Base-by-base conservation (phyloP, 2,329 filamentous ascomycete species). In the Pezicula rhizophila region DNA sequence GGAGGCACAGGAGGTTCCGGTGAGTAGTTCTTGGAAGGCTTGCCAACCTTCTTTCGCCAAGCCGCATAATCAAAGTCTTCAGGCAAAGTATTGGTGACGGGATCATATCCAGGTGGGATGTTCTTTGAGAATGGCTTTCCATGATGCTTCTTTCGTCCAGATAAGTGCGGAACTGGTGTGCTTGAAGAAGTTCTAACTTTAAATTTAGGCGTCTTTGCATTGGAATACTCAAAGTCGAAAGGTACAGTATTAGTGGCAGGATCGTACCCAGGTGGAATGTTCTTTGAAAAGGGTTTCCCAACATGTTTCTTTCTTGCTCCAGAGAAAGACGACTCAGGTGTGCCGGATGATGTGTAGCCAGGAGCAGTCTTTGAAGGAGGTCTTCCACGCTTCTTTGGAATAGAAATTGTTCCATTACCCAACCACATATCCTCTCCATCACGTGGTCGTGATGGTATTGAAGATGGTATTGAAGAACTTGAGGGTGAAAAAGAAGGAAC, bases 21-120 rank as follows among this genome's bases (percentile, higher is more conserved):
- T 31, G 20, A 18, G 12, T 11, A 12, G 17, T 4, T n/a, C 20
- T 43, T 50, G 38, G 55, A 53, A 14, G 56, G 54, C n/a, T 55
- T 50, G 23, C 55, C 58, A 44, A 50, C 47, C 45, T 57, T 58
- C 46, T 58, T 59, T 40, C 8, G 34, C 14, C 7, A 14, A 34
- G 38, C 2, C 10, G 40, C 23, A 26, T 42, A 11, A 15, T 42
- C 12, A 6, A 25, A 8, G 18, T 15, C 25, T 25, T 8, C 25
- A n/a, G 40, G 40, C 8, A 31, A 31, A 12, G 28, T 31, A 31
- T 31, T 31, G 28, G 28, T 31, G 28, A 31, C 28, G 3, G 11
- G 40, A n/a, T 42, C n/a, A 28, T 26, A 26, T 15, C 11, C 40
- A n/a, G 40, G 40, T 25, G 40, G 40, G 5, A 42, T 5, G 25